Base-by-base conservation (phyloP, 108 stramenopile genomes). In the Skeletonema marinoi region DNA sequence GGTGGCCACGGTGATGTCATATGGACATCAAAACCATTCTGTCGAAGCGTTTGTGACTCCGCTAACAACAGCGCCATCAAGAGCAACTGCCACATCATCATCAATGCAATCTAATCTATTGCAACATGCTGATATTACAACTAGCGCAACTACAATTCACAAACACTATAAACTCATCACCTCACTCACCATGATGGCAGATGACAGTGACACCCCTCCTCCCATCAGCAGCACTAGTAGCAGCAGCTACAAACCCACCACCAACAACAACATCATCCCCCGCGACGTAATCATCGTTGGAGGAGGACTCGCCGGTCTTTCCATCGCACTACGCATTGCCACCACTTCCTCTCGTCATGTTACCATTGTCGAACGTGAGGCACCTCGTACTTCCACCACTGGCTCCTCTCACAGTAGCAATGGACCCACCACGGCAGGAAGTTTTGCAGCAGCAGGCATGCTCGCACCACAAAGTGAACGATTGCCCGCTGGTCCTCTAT, bases 401-500 rank as follows among this genome's bases (percentile, higher is more conserved):
- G 8, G 42, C 11, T 12, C 16, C 16, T 39, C 38, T 1, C 13
- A 46, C 16, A 25, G 7, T 7, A 56, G 4, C 7, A 56, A 56
- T 56, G 54, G 54, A 25, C 54, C 54, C 9, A 80, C 83, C 9
- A 62, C 71, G 6, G 75, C 80, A 29, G 89, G 76, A 17, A 88
- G 84, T 39, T 87, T 89, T 68, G 93, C 93, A 7, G 93, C 93
- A 14, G 93, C 93, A 58, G 93, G 93, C 14, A 94, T 94, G 93
- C 65, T 94, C 48, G 96, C 96, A 16, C 96, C 96, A 1, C 92
- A 96, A 66, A 80, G 91, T 16, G 96, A 98, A 78, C 93, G 96
- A 16, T 75, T 97, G 62, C 89, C 92, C 11, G 79, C 83, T 21
- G 97, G 97, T 6, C 85, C 89, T 14, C 83, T 94, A 66, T 78